These are phyloP conservation scores for Ophiostoma fasciatum DNA, from an alignment of 2,329 filamentous ascomycete species.

Conservation along the genomic window DNA sequence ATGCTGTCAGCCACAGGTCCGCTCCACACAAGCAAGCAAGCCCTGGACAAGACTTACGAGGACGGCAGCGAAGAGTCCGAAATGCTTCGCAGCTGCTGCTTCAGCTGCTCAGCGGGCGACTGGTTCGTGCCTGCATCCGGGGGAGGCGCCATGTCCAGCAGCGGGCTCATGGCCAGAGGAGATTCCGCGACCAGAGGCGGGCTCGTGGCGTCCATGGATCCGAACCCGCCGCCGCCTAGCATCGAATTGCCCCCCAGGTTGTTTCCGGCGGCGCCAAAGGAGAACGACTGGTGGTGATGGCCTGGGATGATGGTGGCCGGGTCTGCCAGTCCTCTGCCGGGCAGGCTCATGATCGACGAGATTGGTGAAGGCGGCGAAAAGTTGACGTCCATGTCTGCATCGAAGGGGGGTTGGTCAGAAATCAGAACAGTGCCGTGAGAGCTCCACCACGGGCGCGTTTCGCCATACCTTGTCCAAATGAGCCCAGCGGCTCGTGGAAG, in stretches of 20 bases:
- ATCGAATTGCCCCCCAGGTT: slow-evolving; percentile 3
- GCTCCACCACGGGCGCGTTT: not conserved
- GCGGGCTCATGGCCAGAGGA: slow-evolving; percentile 11
- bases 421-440: not conserved
- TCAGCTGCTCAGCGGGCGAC: slow-evolving; percentile 15
- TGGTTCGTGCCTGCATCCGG: slow-evolving; percentile 9
- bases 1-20: slow-evolving; percentile 13
- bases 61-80: slow-evolving; percentile 15
- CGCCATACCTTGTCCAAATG: slow-evolving; percentile 9
- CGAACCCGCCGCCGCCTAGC: slow-evolving; percentile 2
- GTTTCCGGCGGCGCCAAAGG: slow-evolving; percentile 4
- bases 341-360: slow-evolving; percentile 5
- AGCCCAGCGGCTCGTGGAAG: slow-evolving; percentile 10
- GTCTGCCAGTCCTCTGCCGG: slow-evolving; percentile 5
- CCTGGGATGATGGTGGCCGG: slow-evolving; percentile 10
- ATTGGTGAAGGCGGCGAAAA: slow-evolving; percentile 14
- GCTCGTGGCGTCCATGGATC: slow-evolving; percentile 12
- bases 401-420: too few relatives aligned
- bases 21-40: too few relatives aligned
- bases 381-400: slow-evolving; percentile 10
- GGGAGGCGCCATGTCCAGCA: slow-evolving; percentile 1
- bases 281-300: slow-evolving; percentile 8
- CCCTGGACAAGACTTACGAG: too few relatives aligned
- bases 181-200: slow-evolving; percentile 11
- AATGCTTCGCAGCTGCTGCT: slow-evolving; percentile 15